Percentiles rank a stretch among this genome's conserved stretches.
These are phyloP conservation scores for Fistulifera solaris DNA, from an alignment of 108 stramenopile genomes.

Conservation along the genomic window DNA sequence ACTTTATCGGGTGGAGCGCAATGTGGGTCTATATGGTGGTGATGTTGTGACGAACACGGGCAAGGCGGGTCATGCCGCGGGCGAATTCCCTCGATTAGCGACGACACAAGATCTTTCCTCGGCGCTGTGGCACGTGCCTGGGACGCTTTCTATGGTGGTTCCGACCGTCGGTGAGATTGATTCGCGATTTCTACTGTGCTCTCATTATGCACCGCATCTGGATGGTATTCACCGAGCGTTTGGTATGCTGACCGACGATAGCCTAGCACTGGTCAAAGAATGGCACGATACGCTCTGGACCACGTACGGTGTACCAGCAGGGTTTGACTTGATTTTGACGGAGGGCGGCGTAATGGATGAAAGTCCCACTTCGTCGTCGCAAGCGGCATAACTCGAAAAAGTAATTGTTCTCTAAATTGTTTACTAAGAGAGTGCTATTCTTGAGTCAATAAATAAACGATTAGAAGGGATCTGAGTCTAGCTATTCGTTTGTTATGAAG, in stretches of 20 bases:
- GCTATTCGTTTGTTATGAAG: too few relatives aligned
- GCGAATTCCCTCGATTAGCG: slow-evolving; percentile 1
- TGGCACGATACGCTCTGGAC: slow-evolving; percentile 56
- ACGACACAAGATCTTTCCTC: slow-evolving; percentile 8
- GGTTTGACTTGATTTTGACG: slow-evolving; percentile 38
- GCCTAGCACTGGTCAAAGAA: slow-evolving; percentile 47
- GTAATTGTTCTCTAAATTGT: too few relatives aligned
- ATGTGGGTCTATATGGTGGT: slow-evolving; percentile 59
- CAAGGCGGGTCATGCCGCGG: slow-evolving; percentile 13
- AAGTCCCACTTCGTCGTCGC: background rate
- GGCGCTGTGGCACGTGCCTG: slow-evolving; percentile 42
- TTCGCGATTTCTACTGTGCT: slow-evolving; percentile 66
- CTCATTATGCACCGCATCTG: slow-evolving; percentile 57
- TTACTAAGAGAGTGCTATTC: too few relatives aligned
- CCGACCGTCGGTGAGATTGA: slow-evolving; percentile 69
- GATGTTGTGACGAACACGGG: slow-evolving; percentile 45
- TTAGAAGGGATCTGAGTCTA: too few relatives aligned
- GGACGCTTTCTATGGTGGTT: slow-evolving; percentile 63
- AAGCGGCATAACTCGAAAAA: background rate
- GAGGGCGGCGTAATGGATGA: slow-evolving; percentile 48
- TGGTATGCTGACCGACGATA: slow-evolving; percentile 59
- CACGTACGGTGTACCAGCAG: slow-evolving; percentile 53
- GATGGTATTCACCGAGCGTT: slow-evolving; percentile 80
- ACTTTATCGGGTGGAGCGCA: slow-evolving; percentile 64
- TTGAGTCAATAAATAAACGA: too few relatives aligned